Percentiles rank a stretch among this genome's conserved stretches.
Conservation (phyloP, 1,284 basidiomycete species). For the Athelia psychrophila region DNA sequence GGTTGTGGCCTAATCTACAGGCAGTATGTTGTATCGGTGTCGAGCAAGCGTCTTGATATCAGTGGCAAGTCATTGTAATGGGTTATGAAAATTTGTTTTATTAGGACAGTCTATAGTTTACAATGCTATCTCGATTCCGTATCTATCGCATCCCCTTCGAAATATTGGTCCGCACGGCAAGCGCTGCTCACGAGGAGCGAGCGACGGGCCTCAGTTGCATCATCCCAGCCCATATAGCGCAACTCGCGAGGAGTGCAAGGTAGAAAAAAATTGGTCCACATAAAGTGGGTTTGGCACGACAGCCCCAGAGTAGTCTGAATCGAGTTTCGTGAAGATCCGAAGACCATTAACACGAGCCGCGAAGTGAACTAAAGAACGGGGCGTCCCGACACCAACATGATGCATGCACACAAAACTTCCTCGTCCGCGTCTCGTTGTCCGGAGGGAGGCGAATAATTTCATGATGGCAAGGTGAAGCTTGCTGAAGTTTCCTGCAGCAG, state of each 20-base stretch:
- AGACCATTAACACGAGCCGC: constrained; percentile 35
- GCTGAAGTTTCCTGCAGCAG: neutral
- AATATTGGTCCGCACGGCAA: no score
- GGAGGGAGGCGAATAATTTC: constrained; percentile 1
- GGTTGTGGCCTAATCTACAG: no score
- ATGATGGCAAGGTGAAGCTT: neutral
- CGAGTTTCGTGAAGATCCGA: constrained; percentile 40
- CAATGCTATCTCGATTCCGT: no score
- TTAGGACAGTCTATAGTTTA: no score
- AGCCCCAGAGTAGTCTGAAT: constrained; percentile 57
- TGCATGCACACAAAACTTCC: constrained; percentile 1
- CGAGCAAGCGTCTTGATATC: no score
- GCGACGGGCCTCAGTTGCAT: no score
- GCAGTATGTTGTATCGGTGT: no score
- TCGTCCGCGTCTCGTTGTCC: neutral
- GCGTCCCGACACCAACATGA: constrained; percentile 1
- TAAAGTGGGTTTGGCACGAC: constrained; percentile 19
- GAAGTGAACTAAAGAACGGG: constrained; percentile 49
- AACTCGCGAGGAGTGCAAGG: constrained; percentile 12
- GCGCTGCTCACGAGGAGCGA: no score
- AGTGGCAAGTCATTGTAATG: no score
- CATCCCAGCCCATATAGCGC: neutral
- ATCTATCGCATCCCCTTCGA: no score
- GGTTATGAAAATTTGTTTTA: no score
- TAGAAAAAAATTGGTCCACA: constrained; percentile 10